Evolutionary conservation across 768 basidiomycete genomes (phyloP).

Genomic region (Kwoniella dejecticola): DNA sequence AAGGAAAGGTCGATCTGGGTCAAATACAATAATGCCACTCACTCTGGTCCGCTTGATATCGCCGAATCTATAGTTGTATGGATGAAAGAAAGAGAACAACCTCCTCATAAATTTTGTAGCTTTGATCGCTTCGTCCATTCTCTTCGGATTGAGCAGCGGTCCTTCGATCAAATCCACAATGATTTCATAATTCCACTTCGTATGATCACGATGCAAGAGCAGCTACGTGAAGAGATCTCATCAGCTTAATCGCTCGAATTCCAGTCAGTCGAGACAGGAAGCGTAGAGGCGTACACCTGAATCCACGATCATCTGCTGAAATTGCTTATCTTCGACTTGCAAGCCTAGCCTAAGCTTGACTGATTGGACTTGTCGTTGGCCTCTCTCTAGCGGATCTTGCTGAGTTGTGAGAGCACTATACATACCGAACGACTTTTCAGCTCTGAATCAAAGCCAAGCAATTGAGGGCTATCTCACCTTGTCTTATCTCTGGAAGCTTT

Average conservation of each 20-base stretch:
- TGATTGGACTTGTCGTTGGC: slow-evolving; percentile 87
- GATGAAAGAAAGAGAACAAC: slow-evolving; percentile 91
- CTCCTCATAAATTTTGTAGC: slow-evolving; percentile 85
- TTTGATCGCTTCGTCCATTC: slow-evolving; percentile 92
- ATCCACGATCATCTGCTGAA: slow-evolving; percentile 79
- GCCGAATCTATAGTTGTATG: slow-evolving; percentile 79
- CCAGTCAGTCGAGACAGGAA: too few relatives aligned
- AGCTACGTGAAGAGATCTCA: slow-evolving; percentile 64
- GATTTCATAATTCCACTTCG: slow-evolving; percentile 89
- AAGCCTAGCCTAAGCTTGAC: slow-evolving; percentile 84
- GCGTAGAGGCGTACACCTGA: slow-evolving; percentile 66
- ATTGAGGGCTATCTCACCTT: slow-evolving; percentile 5
- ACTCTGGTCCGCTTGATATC: slow-evolving; percentile 74
- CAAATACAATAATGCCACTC: slow-evolving; percentile 14
- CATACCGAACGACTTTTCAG: not conserved
- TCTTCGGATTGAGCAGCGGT: slow-evolving; percentile 82
- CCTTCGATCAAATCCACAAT: slow-evolving; percentile 89
- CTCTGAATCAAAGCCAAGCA: too few relatives aligned
- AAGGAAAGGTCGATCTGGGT: too few relatives aligned
- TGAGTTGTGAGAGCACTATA: slow-evolving; percentile 61
- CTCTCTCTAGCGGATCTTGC: slow-evolving; percentile 74
- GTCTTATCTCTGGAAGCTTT: slow-evolving; percentile 26
- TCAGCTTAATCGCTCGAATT: slow-evolving; percentile 12
- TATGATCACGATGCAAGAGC: slow-evolving; percentile 80
- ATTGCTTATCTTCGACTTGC: slow-evolving; percentile 93